Evolutionary conservation across 768 basidiomycete genomes (phyloP), one percentile per base, ranked within the genome.

Genomic region (Boletus subcaerulescens): DNA sequence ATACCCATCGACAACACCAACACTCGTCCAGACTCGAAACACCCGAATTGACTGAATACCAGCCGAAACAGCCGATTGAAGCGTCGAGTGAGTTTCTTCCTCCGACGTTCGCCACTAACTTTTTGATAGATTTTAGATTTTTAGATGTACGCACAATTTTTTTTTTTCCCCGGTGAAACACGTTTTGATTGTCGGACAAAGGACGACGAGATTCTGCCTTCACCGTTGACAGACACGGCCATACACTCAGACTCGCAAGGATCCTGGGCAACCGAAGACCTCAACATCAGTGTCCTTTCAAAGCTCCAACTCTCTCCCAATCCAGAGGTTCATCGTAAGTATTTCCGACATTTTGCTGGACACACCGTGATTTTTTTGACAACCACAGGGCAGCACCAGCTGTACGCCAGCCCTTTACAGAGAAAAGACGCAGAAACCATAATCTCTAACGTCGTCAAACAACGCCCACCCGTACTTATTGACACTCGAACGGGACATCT

Each of bases 251-350:
- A 18, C 17, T 29, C 52, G 4, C 54, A 54, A 35, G 24, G 10
- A 14, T 33, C 14, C 7, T 32, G 35, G 10, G 31, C 39, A 42
- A 45, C 20, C 2, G 33, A 35, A 5, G 4, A 1, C 5, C 40
- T 40, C 31, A 20, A n/a, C 15, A 4, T 1, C 3, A 46, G 26
- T 26, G 26, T n/a, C 24, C 55, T 56, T 42, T 55, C 55, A 22
- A 24, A 22, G 24, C 35, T 55, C 26, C 55, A 46, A 13, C 33
- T 32, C 9, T 56, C 52, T 7, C 11, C 33, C 5, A 36, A 46
- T 20, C 52, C 52, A 32, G 50, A 55, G 15, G 38, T 18, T 6
- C 39, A 55, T 56, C 32, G 55, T 56, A 42, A 31, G 55, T 3
- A 17, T 31, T 20, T 29, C 24, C 8, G 20, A n/a, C 20, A 18